These are phyloP conservation scores for Piromyces sp. DNA, from an alignment of 192 early-diverging fungal genomes.

Conservation along the genomic window DNA sequence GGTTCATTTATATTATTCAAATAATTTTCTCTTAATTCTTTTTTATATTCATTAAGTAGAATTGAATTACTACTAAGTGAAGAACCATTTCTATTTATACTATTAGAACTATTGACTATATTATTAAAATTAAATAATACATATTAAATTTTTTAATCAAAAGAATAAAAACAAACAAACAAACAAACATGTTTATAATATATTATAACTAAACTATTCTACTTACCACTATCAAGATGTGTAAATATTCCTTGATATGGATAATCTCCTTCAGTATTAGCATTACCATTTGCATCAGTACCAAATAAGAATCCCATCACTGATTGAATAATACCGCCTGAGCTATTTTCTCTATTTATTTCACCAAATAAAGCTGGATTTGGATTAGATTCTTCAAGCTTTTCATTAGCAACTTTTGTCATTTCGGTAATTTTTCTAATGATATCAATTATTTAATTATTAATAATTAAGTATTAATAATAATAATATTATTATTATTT, in stretches of 20 bases:
- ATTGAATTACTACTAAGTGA: neutral
- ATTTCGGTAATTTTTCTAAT: neutral
- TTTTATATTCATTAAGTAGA: neutral
- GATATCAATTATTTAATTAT: too few relatives aligned
- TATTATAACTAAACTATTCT: too few relatives aligned
- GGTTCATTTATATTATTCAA: neutral
- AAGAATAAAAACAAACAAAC: too few relatives aligned
- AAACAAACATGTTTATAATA: too few relatives aligned
- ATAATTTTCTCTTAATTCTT: neutral
- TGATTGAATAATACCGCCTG: neutral
- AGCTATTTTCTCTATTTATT: neutral
- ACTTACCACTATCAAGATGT: neutral
- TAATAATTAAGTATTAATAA: too few relatives aligned
- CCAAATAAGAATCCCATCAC: neutral
- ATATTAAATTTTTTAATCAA: too few relatives aligned
- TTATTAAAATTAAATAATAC: neutral
- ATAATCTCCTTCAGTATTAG: neutral
- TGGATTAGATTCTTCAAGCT: neutral
- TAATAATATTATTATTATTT: too few relatives aligned
- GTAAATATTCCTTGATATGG: neutral
- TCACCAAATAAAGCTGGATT: too few relatives aligned
- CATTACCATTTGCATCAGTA: neutral
- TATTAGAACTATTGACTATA: neutral
- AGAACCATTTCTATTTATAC: neutral
- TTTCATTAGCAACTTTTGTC: neutral